Conservation (phyloP, 352 stramenopile genomes). For the Pythium folliculosum region DNA sequence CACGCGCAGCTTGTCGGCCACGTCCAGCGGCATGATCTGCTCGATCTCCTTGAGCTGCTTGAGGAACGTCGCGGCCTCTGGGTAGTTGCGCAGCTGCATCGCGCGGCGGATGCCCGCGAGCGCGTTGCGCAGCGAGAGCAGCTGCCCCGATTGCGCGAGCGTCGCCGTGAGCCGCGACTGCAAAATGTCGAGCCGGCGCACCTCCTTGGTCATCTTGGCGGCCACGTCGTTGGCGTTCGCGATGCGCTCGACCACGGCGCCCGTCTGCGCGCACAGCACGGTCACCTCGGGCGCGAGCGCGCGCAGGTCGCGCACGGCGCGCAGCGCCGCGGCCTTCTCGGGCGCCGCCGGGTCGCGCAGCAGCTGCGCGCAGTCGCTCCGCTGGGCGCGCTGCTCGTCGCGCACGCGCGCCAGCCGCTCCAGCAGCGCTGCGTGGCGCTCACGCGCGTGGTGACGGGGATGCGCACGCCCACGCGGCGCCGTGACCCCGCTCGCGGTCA, state of each 20-base stretch:
- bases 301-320: constrained; percentile 52
- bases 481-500: constrained; percentile 18
- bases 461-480: neutral
- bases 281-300: constrained; percentile 67
- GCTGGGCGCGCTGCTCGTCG: constrained; percentile 43
- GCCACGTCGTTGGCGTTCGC: constrained; percentile 88
- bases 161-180: constrained; percentile 71
- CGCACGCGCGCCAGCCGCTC: constrained; percentile 54
- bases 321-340: constrained; percentile 59
- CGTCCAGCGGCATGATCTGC: constrained; percentile 72
- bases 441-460: constrained; percentile 22
- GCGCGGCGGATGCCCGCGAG: constrained; percentile 68
- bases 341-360: constrained; percentile 35
- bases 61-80: constrained; percentile 71
- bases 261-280: constrained; percentile 72
- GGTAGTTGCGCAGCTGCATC: constrained; percentile 75
- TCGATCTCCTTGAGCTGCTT: constrained; percentile 79
- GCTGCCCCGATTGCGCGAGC: constrained; percentile 66
- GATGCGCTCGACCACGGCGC: constrained; percentile 80
- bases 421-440: constrained; percentile 65
- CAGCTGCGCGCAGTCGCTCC: constrained; percentile 41
- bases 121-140: constrained; percentile 79
- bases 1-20: constrained; percentile 80
- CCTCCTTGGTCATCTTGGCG: constrained; percentile 87
- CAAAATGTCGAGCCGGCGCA: constrained; percentile 78